Percentiles rank a stretch among this genome's conserved stretches.
Conservation (phyloP, 2,329 filamentous ascomycete genomes). For the Microsporum canis region DNA sequence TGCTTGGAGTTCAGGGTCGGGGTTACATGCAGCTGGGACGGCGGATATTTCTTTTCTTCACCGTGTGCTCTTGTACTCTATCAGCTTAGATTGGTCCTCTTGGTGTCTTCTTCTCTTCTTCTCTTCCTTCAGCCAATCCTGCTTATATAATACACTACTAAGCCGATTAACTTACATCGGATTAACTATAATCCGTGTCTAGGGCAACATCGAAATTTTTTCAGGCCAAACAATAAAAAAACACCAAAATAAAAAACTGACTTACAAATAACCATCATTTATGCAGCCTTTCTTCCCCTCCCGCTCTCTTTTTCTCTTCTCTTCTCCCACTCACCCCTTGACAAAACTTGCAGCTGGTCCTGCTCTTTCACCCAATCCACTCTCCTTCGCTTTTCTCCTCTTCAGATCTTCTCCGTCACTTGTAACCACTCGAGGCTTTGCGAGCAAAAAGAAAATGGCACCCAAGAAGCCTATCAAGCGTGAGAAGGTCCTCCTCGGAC, state of each 20-base stretch:
- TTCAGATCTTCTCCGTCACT: constrained; percentile 1
- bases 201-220: background rate
- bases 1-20: constrained; percentile 3
- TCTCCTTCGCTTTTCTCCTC: constrained; percentile 21
- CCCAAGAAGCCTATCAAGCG: constrained; percentile 87
- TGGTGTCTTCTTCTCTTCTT: background rate
- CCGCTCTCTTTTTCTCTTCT: constrained; percentile 25
- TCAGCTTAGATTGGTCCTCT: background rate
- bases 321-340: constrained; percentile 23
- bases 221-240: background rate
- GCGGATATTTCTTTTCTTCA: background rate
- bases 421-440: constrained; percentile 33
- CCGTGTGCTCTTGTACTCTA: background rate
- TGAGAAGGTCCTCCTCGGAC: constrained; percentile 92
- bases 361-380: constrained; percentile 35
- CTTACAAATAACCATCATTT: background rate
- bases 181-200: background rate
- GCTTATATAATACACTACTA: background rate
- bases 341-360: constrained; percentile 49
- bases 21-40: background rate
- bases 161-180: background rate
- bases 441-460: constrained; percentile 66
- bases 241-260: background rate
- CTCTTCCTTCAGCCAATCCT: background rate
- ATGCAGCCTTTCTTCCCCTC: constrained; percentile 3